Evolutionary conservation across 768 basidiomycete genomes (phyloP), one percentile per base, ranked within the genome.

Genomic region (Pisolithus tinctorius): DNA sequence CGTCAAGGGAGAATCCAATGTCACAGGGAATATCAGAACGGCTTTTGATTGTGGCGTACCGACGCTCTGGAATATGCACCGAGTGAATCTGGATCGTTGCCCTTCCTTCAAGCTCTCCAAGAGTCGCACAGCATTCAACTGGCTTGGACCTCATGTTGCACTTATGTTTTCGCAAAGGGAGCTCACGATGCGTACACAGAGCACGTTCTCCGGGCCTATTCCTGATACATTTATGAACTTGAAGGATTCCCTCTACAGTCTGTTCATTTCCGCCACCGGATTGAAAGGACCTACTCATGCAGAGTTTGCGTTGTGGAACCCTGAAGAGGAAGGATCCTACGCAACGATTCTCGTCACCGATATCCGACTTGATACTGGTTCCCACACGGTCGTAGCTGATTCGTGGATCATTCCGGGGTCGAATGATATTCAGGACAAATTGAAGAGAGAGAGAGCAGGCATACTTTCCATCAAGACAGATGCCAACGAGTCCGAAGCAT

Each of bases 321-420:
- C 51, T 3, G 48, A 57, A 6, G 51, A 54, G 6, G 29, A 37
- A 1, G 49, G 60, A 13, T 10, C 43, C 23, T 55, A 77, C 50
- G 71, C 75, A 0, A 25, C 81, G 25, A 60, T 84, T 37, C 73
- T 82, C 55, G 57, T 83, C 49, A 68, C 70, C 34, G 60, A 64
- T 26, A 60, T 83, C 40, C 70, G 75, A 6, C 65, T 77, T 30
- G 82, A 83, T 55, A 48, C 77, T 8, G 60, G 69, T 2, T 73
- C 75, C 1, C 74, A 78, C 54, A 80, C 80, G 0, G 45, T 82
- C 3, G 61, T 83, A n/a, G 71, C 69, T n/a, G 78, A 82, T 52
- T 73, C 71, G 3, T 81, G 69, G 58, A 68, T 78, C 7, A 61
- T 77, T 2, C 74, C 78, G 0, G 62, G 74, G 17, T 67, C 47